phyloP scores from a whole-genome alignment of 2,329 filamentous ascomycete species.

The Hymenoscyphus infarciens region DNA sequence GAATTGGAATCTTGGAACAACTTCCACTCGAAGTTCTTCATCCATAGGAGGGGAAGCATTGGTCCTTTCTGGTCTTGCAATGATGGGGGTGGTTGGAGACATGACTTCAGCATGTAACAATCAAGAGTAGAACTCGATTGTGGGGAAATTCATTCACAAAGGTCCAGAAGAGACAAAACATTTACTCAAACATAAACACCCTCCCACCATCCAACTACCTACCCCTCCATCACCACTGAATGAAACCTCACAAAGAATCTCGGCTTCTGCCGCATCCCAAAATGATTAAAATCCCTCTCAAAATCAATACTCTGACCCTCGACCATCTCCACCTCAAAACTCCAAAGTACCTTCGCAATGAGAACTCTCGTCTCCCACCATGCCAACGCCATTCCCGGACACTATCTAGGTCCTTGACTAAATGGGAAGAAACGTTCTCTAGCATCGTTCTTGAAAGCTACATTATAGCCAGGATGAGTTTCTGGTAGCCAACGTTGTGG shows the following conservation, averaged over 20 bases:
- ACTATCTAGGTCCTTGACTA: background rate
- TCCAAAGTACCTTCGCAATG: constrained; percentile 2
- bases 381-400: background rate
- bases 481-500: background rate
- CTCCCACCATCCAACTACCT: no score
- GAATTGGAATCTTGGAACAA: background rate
- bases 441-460: background rate
- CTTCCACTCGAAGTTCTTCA: no score
- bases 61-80: no score
- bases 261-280: background rate
- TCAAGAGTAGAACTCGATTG: no score
- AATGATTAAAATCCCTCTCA: constrained; percentile 2
- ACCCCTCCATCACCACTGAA: no score
- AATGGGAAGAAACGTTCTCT: background rate
- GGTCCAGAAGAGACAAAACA: no score
- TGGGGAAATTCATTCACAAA: no score
- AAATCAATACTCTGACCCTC: background rate
- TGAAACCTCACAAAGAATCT: background rate
- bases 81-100: no score
- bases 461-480: background rate
- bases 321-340: background rate
- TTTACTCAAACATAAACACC: no score
- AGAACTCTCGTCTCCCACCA: background rate
- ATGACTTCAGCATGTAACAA: no score
- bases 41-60: no score